A percentile compares a stretch with the other conserved stretches of the same genome.
phyloP scores from a whole-genome alignment of 2,329 filamentous ascomycete genomes.

The Sphaerulina vaccinii region DNA sequence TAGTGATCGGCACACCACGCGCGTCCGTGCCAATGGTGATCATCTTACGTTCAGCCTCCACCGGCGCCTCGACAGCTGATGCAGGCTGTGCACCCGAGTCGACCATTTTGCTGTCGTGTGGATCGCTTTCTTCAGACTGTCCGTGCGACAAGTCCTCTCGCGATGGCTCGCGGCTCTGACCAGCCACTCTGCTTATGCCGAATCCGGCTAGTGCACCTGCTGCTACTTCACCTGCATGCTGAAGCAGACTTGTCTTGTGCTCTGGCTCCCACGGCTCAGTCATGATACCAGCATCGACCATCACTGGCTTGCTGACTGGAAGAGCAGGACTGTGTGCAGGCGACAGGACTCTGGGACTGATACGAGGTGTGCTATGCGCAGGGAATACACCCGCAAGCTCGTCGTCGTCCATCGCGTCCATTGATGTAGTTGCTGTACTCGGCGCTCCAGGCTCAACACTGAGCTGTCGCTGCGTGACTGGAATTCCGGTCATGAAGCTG shows the following conservation, averaged over 20 bases:
- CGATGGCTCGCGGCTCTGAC: not conserved
- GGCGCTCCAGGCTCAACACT: conserved; percentile 43
- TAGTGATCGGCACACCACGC: conserved; percentile 14
- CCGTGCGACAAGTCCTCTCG: not conserved
- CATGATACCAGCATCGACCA: conserved; percentile 63
- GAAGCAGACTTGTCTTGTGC: conserved; percentile 19
- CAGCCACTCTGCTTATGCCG: conserved; percentile 33
- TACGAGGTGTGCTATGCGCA: conserved; percentile 5
- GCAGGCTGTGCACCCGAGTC: conserved; percentile 6
- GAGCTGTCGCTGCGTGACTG: conserved; percentile 25
- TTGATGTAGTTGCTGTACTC: conserved; percentile 14
- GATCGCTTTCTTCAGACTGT: not conserved
- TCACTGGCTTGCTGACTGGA: conserved; percentile 35
- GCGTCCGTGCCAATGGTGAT: conserved; percentile 17
- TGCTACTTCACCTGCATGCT: conserved; percentile 33
- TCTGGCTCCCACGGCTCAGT: conserved; percentile 58
- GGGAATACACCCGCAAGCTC: conserved; percentile 11
- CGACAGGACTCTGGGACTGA: conserved; percentile 5
- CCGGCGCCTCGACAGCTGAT: not conserved
- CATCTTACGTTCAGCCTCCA: conserved; percentile 5
- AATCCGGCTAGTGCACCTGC: conserved; percentile 38
- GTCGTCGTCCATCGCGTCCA: conserved; percentile 16
- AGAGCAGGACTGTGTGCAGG: not conserved
- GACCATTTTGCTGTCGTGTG: not conserved
- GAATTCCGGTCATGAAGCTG: conserved; percentile 19